phyloP scores from a whole-genome alignment of 805 yeast species.

The Sugiyamaella qingdaonensis region DNA sequence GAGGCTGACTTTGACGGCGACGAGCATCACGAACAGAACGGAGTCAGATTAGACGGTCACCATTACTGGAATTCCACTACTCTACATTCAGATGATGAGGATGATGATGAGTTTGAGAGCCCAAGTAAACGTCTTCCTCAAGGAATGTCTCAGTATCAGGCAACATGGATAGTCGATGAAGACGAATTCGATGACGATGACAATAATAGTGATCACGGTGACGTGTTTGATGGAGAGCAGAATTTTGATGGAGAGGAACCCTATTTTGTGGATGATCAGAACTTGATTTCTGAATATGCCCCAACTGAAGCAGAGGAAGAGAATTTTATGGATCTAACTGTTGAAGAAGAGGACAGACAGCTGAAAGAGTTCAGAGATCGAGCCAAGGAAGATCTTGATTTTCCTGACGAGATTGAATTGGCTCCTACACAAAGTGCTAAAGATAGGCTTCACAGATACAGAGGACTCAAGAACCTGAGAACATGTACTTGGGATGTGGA shows the following conservation, averaged over 20 bases:
- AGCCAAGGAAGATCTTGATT: slow-evolving; percentile 81
- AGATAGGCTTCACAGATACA: slow-evolving; percentile 69
- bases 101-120: slow-evolving; percentile 29
- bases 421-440: slow-evolving; percentile 70
- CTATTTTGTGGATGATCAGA: slow-evolving; percentile 16
- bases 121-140: slow-evolving; percentile 47
- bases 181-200: slow-evolving; percentile 41
- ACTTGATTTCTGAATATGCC: slow-evolving; percentile 29
- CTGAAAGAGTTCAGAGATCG: slow-evolving; percentile 59
- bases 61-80: slow-evolving; percentile 36
- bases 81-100: slow-evolving; percentile 16
- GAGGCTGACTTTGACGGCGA: slow-evolving; percentile 31
- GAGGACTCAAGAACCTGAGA: slow-evolving; percentile 82
- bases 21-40: slow-evolving; percentile 32
- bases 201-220: slow-evolving; percentile 25
- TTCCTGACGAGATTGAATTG: slow-evolving; percentile 93
- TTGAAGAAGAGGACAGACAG: slow-evolving; percentile 82
- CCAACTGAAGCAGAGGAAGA: slow-evolving; percentile 49
- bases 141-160: slow-evolving; percentile 74
- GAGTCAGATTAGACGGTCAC: slow-evolving; percentile 56
- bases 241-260: slow-evolving; percentile 24
- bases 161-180: slow-evolving; percentile 60
- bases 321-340: slow-evolving; percentile 64
- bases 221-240: slow-evolving; percentile 26
- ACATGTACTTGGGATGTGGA: slow-evolving; percentile 84